phyloP scores from a whole-genome alignment of 768 basidiomycete genomes.

The Dentipellis sp. region DNA sequence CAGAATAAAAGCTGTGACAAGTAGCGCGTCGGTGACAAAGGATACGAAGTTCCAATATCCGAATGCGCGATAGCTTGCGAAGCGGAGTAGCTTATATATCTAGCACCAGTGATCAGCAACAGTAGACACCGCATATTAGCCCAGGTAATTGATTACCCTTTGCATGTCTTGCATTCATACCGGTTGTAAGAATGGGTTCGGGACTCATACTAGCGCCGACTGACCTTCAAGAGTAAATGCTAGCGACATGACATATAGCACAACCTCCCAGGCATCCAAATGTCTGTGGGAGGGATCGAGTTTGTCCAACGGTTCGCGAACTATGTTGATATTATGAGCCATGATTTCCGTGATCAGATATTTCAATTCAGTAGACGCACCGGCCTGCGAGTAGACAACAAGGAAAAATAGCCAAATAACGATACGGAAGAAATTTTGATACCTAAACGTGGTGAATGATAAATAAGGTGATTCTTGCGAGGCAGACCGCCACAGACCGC shows the following conservation, averaged over 20 bases:
- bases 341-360: not conserved
- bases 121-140: not conserved
- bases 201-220: slow-evolving; percentile 5
- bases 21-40: slow-evolving; percentile 62
- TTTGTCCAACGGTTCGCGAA: slow-evolving; percentile 69
- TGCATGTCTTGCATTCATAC: no score
- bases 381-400: slow-evolving; percentile 75
- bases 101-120: slow-evolving; percentile 17
- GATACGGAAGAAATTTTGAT: slow-evolving; percentile 81
- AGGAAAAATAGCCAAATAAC: slow-evolving; percentile 73
- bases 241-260: slow-evolving; percentile 70
- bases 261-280: slow-evolving; percentile 75
- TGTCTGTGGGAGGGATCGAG: slow-evolving; percentile 41
- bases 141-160: no score
- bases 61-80: slow-evolving; percentile 76
- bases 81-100: slow-evolving; percentile 63
- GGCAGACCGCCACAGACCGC: slow-evolving; percentile 28
- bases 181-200: no score
- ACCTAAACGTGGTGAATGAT: slow-evolving; percentile 30
- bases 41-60: slow-evolving; percentile 71
- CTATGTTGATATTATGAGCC: slow-evolving; percentile 25
- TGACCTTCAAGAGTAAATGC: slow-evolving; percentile 76
- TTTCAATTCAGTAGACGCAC: slow-evolving; percentile 27
- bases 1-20: slow-evolving; percentile 65
- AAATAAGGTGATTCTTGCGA: not conserved